Conservation (phyloP, 2,329 filamentous ascomycete genomes). For the Lizonia empirigonia region DNA sequence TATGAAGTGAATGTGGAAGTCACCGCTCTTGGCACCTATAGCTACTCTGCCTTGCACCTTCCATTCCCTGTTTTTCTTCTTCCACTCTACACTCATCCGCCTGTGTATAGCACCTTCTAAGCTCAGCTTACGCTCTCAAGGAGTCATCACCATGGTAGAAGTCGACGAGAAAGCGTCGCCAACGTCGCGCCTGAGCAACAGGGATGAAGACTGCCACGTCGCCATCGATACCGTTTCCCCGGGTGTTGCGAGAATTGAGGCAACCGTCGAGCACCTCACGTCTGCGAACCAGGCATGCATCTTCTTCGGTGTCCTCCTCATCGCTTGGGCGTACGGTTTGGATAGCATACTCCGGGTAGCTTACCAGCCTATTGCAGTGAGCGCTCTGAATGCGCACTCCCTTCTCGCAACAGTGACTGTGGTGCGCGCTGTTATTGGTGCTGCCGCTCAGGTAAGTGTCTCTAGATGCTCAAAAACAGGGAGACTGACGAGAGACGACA, state of each 20-base stretch:
- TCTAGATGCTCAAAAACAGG: too few relatives aligned
- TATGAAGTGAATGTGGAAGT: not conserved
- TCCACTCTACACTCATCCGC: not conserved
- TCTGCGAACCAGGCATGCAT: conserved; percentile 60
- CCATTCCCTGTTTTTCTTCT: not conserved
- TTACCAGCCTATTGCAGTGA: conserved; percentile 59
- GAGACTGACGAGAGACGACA: conserved; percentile 32
- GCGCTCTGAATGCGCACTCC: conserved; percentile 59
- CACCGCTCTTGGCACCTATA: not conserved
- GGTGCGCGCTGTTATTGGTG: conserved; percentile 63
- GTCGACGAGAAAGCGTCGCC: not conserved
- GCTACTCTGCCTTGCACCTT: not conserved
- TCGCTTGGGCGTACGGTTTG: conserved; percentile 68
- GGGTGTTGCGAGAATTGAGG: conserved; percentile 66
- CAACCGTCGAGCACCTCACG: conserved; percentile 60
- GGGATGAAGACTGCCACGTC: not conserved
- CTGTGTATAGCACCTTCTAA: not conserved
- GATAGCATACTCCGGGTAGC: conserved; percentile 56
- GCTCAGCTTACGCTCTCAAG: not conserved
- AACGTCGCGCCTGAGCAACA: not conserved
- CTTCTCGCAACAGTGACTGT: conserved; percentile 61
- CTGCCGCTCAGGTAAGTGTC: conserved; percentile 53
- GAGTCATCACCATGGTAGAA: not conserved
- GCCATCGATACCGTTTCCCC: conserved; percentile 39
- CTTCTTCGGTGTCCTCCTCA: conserved; percentile 66